Percentiles rank a stretch among this genome's conserved stretches.
Conservation (phyloP, 805 yeast species). For the Schwanniomyces pseudopolymorphus region DNA sequence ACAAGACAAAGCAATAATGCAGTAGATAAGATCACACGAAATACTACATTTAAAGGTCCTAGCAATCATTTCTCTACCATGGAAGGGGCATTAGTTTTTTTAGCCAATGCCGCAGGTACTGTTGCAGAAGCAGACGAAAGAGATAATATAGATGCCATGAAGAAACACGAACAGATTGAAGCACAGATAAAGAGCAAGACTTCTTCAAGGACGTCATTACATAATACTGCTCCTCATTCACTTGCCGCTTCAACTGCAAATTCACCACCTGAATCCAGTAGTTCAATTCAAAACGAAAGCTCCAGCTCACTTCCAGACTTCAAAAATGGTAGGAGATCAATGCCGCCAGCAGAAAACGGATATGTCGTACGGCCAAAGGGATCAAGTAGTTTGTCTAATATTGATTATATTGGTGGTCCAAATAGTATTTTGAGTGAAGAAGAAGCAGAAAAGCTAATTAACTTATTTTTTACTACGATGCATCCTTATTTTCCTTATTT, state of each 20-base stretch:
- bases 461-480: conserved; percentile 69
- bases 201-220: background rate
- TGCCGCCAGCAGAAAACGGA: conserved; percentile 46
- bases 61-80: conserved; percentile 38
- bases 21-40: background rate
- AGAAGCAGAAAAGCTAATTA: conserved; percentile 59
- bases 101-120: conserved; percentile 79
- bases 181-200: background rate
- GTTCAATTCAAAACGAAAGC: background rate
- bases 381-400: conserved; percentile 49
- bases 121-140: conserved; percentile 68
- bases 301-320: conserved; percentile 18
- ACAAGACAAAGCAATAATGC: background rate
- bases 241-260: background rate
- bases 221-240: background rate
- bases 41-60: background rate
- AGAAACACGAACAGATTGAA: conserved; percentile 49
- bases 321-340: conserved; percentile 24
- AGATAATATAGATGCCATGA: conserved; percentile 56
- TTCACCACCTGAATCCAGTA: background rate
- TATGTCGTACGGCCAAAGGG: conserved; percentile 47
- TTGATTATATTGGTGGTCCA: conserved; percentile 63
- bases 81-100: conserved; percentile 65
- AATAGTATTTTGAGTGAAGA: conserved; percentile 56
- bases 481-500: conserved; percentile 90